A percentile compares a stretch with the other conserved stretches of the same genome.
Evolutionary conservation across 2,329 filamentous ascomycete genomes (phyloP).

Genomic region (Botrytis squamosa): DNA sequence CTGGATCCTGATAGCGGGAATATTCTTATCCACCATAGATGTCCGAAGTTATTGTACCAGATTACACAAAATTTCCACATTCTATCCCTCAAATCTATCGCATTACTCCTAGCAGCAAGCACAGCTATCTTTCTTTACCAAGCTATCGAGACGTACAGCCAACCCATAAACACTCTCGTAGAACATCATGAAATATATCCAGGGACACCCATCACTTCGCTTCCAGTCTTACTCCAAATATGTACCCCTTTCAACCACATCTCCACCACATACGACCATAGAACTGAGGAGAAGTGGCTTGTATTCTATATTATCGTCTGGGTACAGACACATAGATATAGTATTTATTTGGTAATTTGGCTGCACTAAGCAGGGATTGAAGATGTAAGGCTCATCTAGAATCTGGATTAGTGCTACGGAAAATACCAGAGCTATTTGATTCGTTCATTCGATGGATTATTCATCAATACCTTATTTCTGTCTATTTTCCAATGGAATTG

Average conservation of each 20-base stretch:
- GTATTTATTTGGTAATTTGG: background rate
- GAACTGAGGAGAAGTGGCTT: background rate
- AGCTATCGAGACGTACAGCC: too few species aligned
- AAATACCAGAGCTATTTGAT: background rate
- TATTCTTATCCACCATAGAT: background rate
- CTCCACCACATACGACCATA: background rate
- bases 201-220: background rate
- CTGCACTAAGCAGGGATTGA: background rate
- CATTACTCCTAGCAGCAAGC: too few species aligned
- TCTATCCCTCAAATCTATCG: background rate
- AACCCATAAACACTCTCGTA: too few species aligned
- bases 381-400: background rate
- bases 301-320: background rate
- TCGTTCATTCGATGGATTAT: background rate
- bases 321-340: background rate
- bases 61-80: background rate
- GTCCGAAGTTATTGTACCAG: background rate
- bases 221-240: background rate
- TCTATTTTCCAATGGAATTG: background rate
- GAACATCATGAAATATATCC: too few species aligned
- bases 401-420: background rate
- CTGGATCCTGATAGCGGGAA: background rate
- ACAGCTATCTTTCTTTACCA: too few species aligned
- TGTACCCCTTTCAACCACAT: background rate
- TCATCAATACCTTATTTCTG: background rate